These are phyloP conservation scores for Mycena olivaceomarginata DNA, from an alignment of 768 basidiomycete species.

Conservation along the genomic window DNA sequence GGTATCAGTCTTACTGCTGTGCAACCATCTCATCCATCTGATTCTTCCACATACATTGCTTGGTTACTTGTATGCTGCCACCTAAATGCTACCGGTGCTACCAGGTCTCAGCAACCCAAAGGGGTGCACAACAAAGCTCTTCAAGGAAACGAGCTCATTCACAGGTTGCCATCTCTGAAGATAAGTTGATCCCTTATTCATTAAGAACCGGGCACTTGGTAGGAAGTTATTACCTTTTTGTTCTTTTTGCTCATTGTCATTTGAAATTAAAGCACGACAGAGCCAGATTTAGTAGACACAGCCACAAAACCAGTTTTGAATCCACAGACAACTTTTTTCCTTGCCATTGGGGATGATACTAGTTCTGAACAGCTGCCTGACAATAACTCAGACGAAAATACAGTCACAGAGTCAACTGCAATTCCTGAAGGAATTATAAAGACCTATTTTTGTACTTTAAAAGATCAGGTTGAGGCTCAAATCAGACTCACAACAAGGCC, in stretches of 20 bases:
- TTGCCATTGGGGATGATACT: neutral
- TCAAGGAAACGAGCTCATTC: too few relatives aligned
- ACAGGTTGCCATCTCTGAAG: too few relatives aligned
- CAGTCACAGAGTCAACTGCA: neutral
- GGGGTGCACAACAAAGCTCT: too few relatives aligned
- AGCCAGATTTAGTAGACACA: neutral
- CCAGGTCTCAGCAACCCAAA: too few relatives aligned
- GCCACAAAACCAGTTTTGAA: neutral
- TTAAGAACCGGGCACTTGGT: too few relatives aligned
- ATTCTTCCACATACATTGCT: too few relatives aligned
- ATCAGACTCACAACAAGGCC: neutral
- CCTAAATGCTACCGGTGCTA: too few relatives aligned
- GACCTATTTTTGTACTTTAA: neutral
- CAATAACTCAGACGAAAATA: neutral
- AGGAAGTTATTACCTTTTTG: too few relatives aligned
- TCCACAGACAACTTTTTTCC: neutral
- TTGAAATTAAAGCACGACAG: neutral
- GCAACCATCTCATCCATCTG: too few relatives aligned
- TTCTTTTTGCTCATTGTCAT: neutral
- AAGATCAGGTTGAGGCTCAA: neutral
- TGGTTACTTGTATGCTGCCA: too few relatives aligned
- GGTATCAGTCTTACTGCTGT: too few relatives aligned
- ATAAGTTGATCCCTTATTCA: too few relatives aligned
- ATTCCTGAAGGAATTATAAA: conserved; percentile 1
- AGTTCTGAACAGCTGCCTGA: neutral